A percentile compares a stretch with the other conserved stretches of the same genome.
These are phyloP conservation scores for Colletotrichum chrysophilum DNA, from an alignment of 2,329 filamentous ascomycete species.

Conservation along the genomic window DNA sequence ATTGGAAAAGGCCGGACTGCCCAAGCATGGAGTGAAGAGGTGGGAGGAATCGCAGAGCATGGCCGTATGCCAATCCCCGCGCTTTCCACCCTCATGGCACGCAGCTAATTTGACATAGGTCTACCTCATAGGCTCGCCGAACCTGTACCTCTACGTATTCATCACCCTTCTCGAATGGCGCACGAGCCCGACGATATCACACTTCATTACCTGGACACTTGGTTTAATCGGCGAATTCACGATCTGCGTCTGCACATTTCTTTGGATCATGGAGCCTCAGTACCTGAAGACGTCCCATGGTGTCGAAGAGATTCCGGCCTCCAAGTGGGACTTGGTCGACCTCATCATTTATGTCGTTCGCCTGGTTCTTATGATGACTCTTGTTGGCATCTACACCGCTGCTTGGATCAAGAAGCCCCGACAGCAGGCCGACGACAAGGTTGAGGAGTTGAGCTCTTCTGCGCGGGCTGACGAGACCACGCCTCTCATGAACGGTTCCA, in stretches of 20 bases:
- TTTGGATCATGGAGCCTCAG: slow-evolving; percentile 58
- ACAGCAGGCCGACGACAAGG: slow-evolving; percentile 39
- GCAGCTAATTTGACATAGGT: slow-evolving; percentile 58
- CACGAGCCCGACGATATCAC: slow-evolving; percentile 79
- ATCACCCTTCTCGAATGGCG: slow-evolving; percentile 86
- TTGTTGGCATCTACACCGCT: slow-evolving; percentile 55
- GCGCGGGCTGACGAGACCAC: slow-evolving; percentile 60
- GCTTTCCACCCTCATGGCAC: slow-evolving; percentile 16
- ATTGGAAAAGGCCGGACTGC: not conserved
- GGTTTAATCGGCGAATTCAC: slow-evolving; percentile 75
- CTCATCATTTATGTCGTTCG: slow-evolving; percentile 72
- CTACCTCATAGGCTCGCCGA: slow-evolving; percentile 83
- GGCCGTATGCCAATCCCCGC: not conserved
- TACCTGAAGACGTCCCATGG: slow-evolving; percentile 7
- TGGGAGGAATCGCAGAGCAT: slow-evolving; percentile 18
- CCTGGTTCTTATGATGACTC: slow-evolving; percentile 66
- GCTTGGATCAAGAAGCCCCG: slow-evolving; percentile 46
- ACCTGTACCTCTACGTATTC: slow-evolving; percentile 85
- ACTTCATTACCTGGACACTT: slow-evolving; percentile 80
- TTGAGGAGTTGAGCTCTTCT: slow-evolving; percentile 38
- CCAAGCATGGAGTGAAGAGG: not conserved
- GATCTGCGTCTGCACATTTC: slow-evolving; percentile 72
- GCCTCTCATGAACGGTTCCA: slow-evolving; percentile 61
- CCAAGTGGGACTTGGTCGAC: slow-evolving; percentile 67
- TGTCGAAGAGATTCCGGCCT: not conserved